Percentiles rank a stretch among this genome's conserved stretches.
phyloP scores from a whole-genome alignment of 75 land plant genomes.

The Gnetum montanum region DNA sequence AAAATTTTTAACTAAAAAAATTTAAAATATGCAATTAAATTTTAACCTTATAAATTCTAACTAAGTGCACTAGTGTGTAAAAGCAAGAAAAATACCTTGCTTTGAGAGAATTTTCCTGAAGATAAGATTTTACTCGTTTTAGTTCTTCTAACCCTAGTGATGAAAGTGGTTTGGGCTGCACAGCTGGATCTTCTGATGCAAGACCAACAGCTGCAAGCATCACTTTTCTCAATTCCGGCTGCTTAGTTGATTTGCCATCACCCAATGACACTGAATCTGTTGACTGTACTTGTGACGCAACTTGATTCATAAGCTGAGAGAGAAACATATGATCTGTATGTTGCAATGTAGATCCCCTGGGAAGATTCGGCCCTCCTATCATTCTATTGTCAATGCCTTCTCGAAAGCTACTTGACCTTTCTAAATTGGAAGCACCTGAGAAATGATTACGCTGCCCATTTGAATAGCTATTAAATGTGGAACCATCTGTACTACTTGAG shows the following conservation, averaged over 20 bases:
- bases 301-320: constrained; percentile 1
- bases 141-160: constrained; percentile 47
- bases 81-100: constrained; percentile 37
- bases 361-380: constrained; percentile 28
- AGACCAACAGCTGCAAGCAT: constrained; percentile 30
- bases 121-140: constrained; percentile 33
- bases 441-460: constrained; percentile 45
- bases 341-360: constrained; percentile 23
- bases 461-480: constrained; percentile 20
- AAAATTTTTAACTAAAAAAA: background rate
- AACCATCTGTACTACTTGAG: constrained; percentile 55
- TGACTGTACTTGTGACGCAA: constrained; percentile 28
- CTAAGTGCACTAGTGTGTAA: no score
- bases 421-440: constrained; percentile 29
- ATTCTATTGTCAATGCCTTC: constrained; percentile 43
- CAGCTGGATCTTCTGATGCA: constrained; percentile 34
- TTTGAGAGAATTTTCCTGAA: constrained; percentile 30
- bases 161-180: constrained; percentile 37
- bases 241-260: constrained; percentile 35
- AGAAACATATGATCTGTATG: constrained; percentile 28
- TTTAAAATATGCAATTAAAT: no score
- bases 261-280: constrained; percentile 33
- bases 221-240: constrained; percentile 40
- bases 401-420: constrained; percentile 64
- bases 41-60: no score